Evolutionary conservation across 2,329 filamentous ascomycete genomes (phyloP).

Genomic region (Cercospora sp.): DNA sequence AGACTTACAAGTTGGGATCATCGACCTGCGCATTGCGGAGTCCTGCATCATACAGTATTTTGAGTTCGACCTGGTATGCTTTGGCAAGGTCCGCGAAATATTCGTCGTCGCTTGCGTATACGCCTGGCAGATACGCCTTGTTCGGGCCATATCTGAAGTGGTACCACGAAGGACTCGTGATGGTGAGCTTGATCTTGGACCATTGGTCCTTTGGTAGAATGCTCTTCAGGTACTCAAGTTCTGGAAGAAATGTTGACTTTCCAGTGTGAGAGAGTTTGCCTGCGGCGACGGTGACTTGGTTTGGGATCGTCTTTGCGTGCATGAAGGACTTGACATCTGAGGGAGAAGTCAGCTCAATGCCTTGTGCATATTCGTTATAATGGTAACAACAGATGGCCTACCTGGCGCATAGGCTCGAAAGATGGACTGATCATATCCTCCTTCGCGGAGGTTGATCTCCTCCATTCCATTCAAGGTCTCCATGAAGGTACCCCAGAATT

Average conservation of each 20-base stretch:
- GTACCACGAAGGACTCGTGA: constrained; percentile 49
- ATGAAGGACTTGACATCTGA: constrained; percentile 61
- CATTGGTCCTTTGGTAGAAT: constrained; percentile 61
- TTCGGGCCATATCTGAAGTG: constrained; percentile 63
- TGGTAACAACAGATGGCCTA: not conserved
- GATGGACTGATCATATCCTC: constrained; percentile 47
- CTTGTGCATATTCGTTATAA: not conserved
- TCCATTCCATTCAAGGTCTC: constrained; percentile 47
- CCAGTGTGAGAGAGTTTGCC: constrained; percentile 60
- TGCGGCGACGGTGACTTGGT: constrained; percentile 57
- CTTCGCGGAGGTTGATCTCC: constrained; percentile 47
- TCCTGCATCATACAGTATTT: constrained; percentile 48
- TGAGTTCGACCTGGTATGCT: constrained; percentile 50
- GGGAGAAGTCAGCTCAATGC: not conserved
- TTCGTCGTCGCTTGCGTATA: constrained; percentile 49
- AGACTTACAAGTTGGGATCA: constrained; percentile 42
- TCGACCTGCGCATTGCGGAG: constrained; percentile 53
- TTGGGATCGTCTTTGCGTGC: constrained; percentile 58
- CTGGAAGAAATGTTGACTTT: constrained; percentile 56
- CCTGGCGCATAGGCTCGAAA: constrained; percentile 59
- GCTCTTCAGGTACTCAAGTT: constrained; percentile 61
- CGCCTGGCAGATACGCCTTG: constrained; percentile 47
- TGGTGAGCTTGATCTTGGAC: constrained; percentile 57
- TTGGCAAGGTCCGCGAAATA: constrained; percentile 51
- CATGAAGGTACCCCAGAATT: constrained; percentile 38